Evolutionary conservation across 345 rosid species (phyloP).

Genomic region (Rhodomyrtus tomentosa): DNA sequence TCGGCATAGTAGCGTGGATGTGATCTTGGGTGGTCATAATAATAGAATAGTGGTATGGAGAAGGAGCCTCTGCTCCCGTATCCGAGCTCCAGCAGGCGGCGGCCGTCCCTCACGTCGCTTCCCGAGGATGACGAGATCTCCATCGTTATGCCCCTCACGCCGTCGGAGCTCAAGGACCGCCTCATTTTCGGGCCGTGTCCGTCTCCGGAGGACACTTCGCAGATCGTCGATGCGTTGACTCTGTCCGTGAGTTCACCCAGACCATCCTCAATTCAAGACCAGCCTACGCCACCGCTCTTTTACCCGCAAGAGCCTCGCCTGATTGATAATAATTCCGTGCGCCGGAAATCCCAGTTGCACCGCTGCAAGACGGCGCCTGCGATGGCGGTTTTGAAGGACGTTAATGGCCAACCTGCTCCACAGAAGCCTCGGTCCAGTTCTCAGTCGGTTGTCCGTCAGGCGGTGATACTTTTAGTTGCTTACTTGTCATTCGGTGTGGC

Average conservation of each 20-base stretch:
- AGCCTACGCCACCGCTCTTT: background rate
- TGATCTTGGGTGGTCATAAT: background rate
- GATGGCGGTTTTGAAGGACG: slow-evolving; percentile 23
- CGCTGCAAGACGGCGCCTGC: slow-evolving; percentile 80
- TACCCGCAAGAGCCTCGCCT: background rate
- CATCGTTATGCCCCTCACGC: slow-evolving; percentile 35
- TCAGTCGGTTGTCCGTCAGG: slow-evolving; percentile 16
- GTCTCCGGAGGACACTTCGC: slow-evolving; percentile 25
- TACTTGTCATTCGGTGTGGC: slow-evolving; percentile 24
- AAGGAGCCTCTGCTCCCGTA: slow-evolving; percentile 49
- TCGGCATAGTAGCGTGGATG: background rate
- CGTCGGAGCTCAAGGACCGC: slow-evolving; percentile 54
- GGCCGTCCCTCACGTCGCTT: slow-evolving; percentile 35
- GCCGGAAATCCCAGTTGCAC: slow-evolving; percentile 23
- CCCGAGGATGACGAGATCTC: slow-evolving; percentile 60
- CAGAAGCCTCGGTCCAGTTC: slow-evolving; percentile 18
- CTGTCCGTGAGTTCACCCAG: slow-evolving; percentile 16
- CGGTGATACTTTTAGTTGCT: slow-evolving; percentile 10
- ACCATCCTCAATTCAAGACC: slow-evolving; percentile 8
- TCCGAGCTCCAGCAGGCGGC: slow-evolving; percentile 19
- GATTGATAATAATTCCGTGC: background rate
- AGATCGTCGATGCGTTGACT: slow-evolving; percentile 38
- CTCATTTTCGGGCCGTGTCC: slow-evolving; percentile 59
- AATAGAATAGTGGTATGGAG: slow-evolving; percentile 15
- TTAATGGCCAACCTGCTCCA: background rate